Evolutionary conservation across 352 stramenopile genomes (phyloP), one percentile per base, ranked within the genome.

Genomic region (Pythium aphanidermatum): DNA sequence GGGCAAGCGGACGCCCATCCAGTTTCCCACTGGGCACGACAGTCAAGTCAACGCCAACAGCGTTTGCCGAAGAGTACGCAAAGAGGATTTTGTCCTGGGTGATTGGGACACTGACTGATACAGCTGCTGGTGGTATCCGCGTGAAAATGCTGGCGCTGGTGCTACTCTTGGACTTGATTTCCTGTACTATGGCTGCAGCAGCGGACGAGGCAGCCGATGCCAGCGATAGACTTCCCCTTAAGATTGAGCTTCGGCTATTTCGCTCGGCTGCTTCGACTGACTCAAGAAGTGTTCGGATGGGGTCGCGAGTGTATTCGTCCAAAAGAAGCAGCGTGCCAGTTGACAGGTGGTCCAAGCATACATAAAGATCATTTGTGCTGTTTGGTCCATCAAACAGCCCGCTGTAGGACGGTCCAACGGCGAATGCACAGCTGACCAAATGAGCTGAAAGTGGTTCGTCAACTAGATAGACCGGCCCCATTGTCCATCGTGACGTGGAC

Each of bases 301-400:
- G 75, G 31, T 87, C 73, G 36, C 67, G 72, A 46, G 81, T 73
- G 28, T 82, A 84, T 16, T 74, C 77, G 32, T 86, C 73, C 5
- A 86, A 62, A 16, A 77, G 46, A 28, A 68, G 44, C 33, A 84
- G 44, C 38, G 78, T 86, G 32, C 50, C 45, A 5, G 80, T 62
- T 14, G 42, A 48, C 20, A 84, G 27, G 26, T 75, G 66, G 35
- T 86, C 72, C 20, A 83, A 58, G 4, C 60, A 68, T 6, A 84
- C 54, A 1, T 60, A 29, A 24, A 86, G 40, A 16, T 85, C 75
- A 19, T 63, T 69, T 19, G 58, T 77, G 30, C 77, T 74, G 42
- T 57, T 49, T 10, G 60, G 45, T 5, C 77, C 77, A 21, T 58
- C 64, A 39, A 81, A 89, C 3, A 86, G 46, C n/a, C 62, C 63